These are phyloP conservation scores for Citrus unshiu DNA, from an alignment of 345 rosid species.

Conservation along the genomic window DNA sequence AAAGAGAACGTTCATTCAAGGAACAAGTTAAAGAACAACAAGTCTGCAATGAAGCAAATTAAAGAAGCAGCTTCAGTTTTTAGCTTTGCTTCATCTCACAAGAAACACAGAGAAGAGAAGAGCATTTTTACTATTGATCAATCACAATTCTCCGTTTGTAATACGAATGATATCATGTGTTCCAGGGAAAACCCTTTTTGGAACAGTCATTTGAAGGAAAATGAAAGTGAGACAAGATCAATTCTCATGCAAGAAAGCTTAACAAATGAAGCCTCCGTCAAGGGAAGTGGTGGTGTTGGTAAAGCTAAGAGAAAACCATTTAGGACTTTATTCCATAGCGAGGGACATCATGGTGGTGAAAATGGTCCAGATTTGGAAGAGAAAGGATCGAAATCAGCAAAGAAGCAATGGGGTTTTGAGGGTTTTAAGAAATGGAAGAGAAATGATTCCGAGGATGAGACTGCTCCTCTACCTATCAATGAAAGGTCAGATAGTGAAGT, in stretches of 20 bases:
- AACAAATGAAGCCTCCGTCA: constrained; percentile 22
- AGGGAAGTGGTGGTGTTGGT: constrained; percentile 19
- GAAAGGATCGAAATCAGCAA: constrained; percentile 36
- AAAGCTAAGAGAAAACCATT: constrained; percentile 55
- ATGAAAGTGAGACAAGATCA: constrained; percentile 42
- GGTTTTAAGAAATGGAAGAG: constrained; percentile 70
- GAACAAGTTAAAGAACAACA: constrained; percentile 35
- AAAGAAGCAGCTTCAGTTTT: constrained; percentile 65
- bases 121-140: constrained; percentile 46
- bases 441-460: constrained; percentile 56
- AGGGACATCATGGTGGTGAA: constrained; percentile 12
- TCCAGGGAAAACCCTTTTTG: constrained; percentile 44
- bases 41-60: constrained; percentile 47
- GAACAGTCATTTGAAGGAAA: constrained; percentile 28
- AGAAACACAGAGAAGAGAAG: constrained; percentile 35
- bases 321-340: constrained; percentile 38
- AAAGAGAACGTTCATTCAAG: constrained; percentile 33
- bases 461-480: constrained; percentile 51
- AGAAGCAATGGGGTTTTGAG: constrained; percentile 64
- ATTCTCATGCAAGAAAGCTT: constrained; percentile 53
- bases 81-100: constrained; percentile 41
- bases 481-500: constrained; percentile 48
- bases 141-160: constrained; percentile 11
- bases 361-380: constrained; percentile 25
- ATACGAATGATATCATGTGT: constrained; percentile 6